Evolutionary conservation across 768 basidiomycete species (phyloP), one percentile per base, ranked within the genome.

Genomic region (Daedaleopsis sinensis): DNA sequence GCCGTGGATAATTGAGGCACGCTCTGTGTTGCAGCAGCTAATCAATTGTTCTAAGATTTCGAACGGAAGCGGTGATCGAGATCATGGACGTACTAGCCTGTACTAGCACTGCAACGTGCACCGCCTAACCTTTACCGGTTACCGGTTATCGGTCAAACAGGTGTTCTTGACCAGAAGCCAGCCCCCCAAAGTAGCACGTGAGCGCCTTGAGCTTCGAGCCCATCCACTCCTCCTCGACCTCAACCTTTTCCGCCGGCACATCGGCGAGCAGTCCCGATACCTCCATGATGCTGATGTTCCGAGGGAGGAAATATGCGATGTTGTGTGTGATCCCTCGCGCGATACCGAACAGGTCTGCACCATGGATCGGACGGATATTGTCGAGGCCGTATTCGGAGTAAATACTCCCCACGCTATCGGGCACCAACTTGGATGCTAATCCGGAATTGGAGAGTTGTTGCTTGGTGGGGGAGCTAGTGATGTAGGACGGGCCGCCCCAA

Each of bases 161-260:
- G 43, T 82, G 71, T 56, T 86, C 87, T 68, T 93, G 91, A 3
- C 88, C 90, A 23, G 74, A 72, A 10, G 76, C 90, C 46, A 98
- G 76, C 13, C 93, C 93, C 8, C 96, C 96, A 74, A 89, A 97
- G 73, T 97, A 96, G 72, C 93, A 95, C 1, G 94, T 97, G 55
- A 98, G 75, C 0, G 96, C 96, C 71, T 98, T 98, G 47, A 98
- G 75, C 78, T 96, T 96, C 11, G 80, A 80, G 2, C 94, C 90
- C 89, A 93, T 96, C 95, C 94, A 98, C 72, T 93, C 93, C 74
- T 98, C 96, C 71, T 98, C 95, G 8, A 98, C 83, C 74, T 98
- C 96, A 11, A 96, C 82, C 73, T 74, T 79, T 73, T 94, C 93
- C 42, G 52, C 16, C 19, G 19, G 18, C 18, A 15, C 56, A 9